These are phyloP conservation scores for Salinomyces thailandicus DNA, from an alignment of 2,329 filamentous ascomycete species.

Conservation along the genomic window DNA sequence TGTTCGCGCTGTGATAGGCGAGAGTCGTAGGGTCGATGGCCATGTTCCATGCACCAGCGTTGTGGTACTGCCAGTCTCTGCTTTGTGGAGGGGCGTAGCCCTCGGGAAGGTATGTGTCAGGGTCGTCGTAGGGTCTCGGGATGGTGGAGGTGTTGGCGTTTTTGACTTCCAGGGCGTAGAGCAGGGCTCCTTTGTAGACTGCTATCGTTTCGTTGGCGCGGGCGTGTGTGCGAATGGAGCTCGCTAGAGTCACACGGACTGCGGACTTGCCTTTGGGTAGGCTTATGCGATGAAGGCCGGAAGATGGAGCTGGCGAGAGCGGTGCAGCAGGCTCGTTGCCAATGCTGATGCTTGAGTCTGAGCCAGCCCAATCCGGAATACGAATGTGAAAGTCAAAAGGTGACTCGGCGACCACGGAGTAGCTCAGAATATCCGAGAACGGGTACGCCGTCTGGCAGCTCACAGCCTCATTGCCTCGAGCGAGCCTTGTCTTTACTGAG, in stretches of 20 bases:
- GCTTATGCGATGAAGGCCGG: constrained; percentile 30
- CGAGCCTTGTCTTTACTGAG: constrained; percentile 30
- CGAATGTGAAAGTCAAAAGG: constrained; percentile 37
- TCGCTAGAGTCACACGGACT: constrained; percentile 26
- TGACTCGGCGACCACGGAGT: constrained; percentile 29
- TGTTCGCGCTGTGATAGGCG: constrained; percentile 8
- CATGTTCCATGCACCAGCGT: constrained; percentile 25
- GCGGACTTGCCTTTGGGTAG: constrained; percentile 26
- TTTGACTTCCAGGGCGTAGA: constrained; percentile 28
- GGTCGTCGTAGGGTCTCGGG: constrained; percentile 12
- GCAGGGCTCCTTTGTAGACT: constrained; percentile 27
- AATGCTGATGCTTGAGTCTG: constrained; percentile 9
- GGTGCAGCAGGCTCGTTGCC: constrained; percentile 1
- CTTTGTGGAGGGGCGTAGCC: constrained; percentile 15
- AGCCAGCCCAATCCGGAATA: constrained; percentile 35
- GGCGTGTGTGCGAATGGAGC: constrained; percentile 24
- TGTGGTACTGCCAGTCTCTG: constrained; percentile 22
- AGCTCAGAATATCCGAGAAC: constrained; percentile 31
- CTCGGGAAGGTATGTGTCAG: constrained; percentile 6
- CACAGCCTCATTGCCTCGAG: constrained; percentile 31
- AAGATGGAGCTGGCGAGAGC: constrained; percentile 25
- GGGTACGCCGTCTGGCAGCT: constrained; percentile 42
- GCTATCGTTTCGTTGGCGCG: constrained; percentile 33
- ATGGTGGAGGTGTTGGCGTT: constrained; percentile 13
- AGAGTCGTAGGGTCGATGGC: constrained; percentile 28